Evolutionary conservation across 1,284 basidiomycete species (phyloP).

Genomic region (Austroboletus niveus): DNA sequence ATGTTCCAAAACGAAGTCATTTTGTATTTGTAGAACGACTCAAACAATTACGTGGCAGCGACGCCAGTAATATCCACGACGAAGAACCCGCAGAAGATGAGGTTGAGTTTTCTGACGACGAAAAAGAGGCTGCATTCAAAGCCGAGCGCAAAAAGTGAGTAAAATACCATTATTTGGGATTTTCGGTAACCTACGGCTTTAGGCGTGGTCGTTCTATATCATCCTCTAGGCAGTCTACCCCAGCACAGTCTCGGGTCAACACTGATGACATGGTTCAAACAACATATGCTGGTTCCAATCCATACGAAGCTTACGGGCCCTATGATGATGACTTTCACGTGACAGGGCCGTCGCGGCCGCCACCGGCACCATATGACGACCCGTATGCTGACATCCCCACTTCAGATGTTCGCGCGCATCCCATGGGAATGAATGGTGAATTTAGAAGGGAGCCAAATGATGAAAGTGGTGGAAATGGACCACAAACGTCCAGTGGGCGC

Average conservation of each 20-base stretch:
- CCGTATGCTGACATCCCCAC: conserved; percentile 62
- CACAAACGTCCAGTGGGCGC: conserved; percentile 30
- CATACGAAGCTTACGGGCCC: conserved; percentile 60
- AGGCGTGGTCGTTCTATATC: conserved; percentile 53
- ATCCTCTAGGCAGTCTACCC: conserved; percentile 55
- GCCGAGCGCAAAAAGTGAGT: conserved; percentile 53
- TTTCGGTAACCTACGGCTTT: conserved; percentile 6
- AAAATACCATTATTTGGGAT: conserved; percentile 1
- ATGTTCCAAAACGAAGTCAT: conserved; percentile 72
- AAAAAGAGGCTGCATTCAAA: conserved; percentile 74
- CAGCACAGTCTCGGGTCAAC: conserved; percentile 50
- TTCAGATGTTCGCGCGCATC: conserved; percentile 10
- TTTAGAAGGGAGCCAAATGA: conserved; percentile 22
- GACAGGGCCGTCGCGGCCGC: conserved; percentile 52
- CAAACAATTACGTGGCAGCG: conserved; percentile 71
- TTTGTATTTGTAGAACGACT: conserved; percentile 77
- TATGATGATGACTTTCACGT: conserved; percentile 60
- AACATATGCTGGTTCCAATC: conserved; percentile 48
- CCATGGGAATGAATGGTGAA: conserved; percentile 2
- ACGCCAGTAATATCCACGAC: conserved; percentile 90
- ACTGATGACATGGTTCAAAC: conserved; percentile 53
- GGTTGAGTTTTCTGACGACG: conserved; percentile 88
- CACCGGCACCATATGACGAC: conserved; percentile 71
- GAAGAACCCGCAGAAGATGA: conserved; percentile 87
- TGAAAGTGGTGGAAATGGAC: conserved; percentile 16